phyloP scores from a whole-genome alignment of 2,329 filamentous ascomycete genomes.

The Apiospora aurea region DNA sequence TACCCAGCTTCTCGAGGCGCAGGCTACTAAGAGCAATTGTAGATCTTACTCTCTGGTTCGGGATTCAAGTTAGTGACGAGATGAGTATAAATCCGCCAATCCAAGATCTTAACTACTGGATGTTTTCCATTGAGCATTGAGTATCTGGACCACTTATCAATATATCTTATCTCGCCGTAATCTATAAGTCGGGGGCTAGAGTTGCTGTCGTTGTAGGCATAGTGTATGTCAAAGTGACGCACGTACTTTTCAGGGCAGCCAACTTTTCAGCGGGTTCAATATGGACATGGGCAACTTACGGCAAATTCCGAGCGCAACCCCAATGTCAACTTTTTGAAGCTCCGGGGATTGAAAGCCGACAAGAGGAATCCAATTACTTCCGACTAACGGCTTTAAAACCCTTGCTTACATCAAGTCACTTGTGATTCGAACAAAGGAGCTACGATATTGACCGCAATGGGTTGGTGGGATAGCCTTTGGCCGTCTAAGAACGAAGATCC shows the following conservation, averaged over 20 bases:
- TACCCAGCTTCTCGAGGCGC: neutral
- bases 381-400: neutral
- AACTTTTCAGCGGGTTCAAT: slow-evolving; percentile 15
- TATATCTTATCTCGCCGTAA: neutral
- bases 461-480: slow-evolving; percentile 64
- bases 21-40: neutral
- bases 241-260: slow-evolving; percentile 1
- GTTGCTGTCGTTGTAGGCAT: neutral
- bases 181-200: neutral
- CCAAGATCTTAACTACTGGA: neutral
- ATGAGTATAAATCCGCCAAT: neutral
- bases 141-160: neutral
- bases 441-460: slow-evolving; percentile 49
- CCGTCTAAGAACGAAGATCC: slow-evolving; percentile 65
- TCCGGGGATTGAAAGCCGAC: neutral
- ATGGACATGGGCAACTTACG: neutral
- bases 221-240: slow-evolving; percentile 5
- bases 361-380: neutral
- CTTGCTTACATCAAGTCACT: neutral
- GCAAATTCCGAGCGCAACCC: slow-evolving; percentile 10
- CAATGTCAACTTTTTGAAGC: slow-evolving; percentile 14
- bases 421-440: neutral
- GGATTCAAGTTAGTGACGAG: too few species aligned
- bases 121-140: neutral
- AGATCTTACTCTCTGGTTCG: too few species aligned